Evolutionary conservation across 139 green algal species (phyloP), one percentile per base, ranked within the genome.

Genomic region (Micractinium conductrix): DNA sequence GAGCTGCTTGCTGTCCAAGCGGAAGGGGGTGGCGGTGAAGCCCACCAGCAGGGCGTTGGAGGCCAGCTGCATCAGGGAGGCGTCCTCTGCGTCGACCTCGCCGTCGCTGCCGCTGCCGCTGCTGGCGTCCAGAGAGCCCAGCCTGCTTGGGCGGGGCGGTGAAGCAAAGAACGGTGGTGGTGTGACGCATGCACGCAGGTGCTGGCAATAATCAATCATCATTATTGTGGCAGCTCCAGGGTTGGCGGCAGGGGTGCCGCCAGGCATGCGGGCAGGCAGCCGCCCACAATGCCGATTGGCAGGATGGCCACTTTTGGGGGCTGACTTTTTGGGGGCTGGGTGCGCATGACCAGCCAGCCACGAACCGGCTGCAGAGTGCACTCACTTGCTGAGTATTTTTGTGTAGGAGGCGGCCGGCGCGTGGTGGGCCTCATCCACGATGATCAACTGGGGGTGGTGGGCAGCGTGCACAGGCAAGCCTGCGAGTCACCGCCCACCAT

Each of bases 341-440:
- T 30, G 55, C 28, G 55, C 48, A 58, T 58, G 14, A 58, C 17
- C 17, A 65, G 55, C 17, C 14, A 5, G 5, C 17, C 4, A 30
- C 16, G 17, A 65, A 30, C 55, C 28, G 55, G 55, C 55, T n/a
- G 55, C 12, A 14, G 48, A 22, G 48, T 10, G 48, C 55, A 26
- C 55, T 26, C 14, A 42, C 4, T 53, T 80, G 30, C 44, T 55
- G 30, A 88, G 78, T n/a, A 88, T 60, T 4, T 30, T 40, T 12
- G 72, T 71, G 71, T 88, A 88, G 14, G 70, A 79, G 26, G 19
- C 10, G 16, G 71, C 79, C 22, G 79, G 69, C 22, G 79, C 78
- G 38, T 85, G 85, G 62, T 88, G 85, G 3, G 78, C 78, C 35
- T 88, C 85, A 60, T 88, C 85, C 22, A 88, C 78, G 3, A 88